Evolutionary conservation across 176 grass and related monocot genomes (phyloP).

Genomic region (Secale cereale): DNA sequence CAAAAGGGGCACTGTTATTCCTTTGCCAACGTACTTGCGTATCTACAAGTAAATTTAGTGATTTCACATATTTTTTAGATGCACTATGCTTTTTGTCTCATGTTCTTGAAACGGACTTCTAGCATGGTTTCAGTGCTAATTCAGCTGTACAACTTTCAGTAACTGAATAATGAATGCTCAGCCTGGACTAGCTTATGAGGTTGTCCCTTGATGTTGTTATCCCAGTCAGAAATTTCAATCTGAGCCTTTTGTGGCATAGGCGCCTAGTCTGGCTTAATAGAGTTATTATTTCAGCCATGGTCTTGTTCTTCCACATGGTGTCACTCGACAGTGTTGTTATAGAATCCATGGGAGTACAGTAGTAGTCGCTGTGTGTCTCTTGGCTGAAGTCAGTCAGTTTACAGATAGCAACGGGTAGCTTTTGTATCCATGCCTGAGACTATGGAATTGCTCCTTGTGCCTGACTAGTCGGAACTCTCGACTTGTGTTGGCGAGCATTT

Average conservation of each 20-base stretch:
- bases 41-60: neutral
- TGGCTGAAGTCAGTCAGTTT: neutral
- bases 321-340: neutral
- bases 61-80: neutral
- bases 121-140: neutral
- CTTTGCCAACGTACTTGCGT: neutral
- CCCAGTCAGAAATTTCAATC: neutral
- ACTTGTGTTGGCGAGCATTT: constrained; percentile 7
- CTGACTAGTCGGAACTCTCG: neutral
- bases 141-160: neutral
- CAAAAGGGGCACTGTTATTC: neutral
- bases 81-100: neutral
- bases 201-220: neutral
- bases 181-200: neutral
- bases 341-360: neutral
- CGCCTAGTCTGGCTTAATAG: neutral
- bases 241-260: neutral
- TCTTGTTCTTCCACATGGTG: constrained; percentile 1
- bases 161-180: neutral
- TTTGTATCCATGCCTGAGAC: constrained; percentile 15
- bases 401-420: neutral
- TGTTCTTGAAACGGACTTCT: neutral
- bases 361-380: neutral
- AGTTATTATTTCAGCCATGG: neutral
- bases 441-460: neutral